A percentile compares a stretch with the other conserved stretches of the same genome.
These are phyloP conservation scores for Citrus medica DNA, from an alignment of 345 rosid species.

Conservation along the genomic window DNA sequence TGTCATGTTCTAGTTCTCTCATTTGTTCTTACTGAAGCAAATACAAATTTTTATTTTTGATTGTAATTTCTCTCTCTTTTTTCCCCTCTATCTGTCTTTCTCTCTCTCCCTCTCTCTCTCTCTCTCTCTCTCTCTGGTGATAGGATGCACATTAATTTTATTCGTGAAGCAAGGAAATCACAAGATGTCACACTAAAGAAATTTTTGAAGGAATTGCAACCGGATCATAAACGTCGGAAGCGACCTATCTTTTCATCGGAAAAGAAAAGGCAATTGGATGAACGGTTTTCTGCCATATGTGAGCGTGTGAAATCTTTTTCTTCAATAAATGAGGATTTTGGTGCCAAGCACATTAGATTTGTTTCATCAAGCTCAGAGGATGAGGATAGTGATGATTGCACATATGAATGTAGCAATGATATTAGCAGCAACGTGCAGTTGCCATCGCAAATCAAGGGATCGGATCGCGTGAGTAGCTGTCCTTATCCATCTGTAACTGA, in stretches of 20 bases:
- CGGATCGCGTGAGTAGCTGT: constrained; percentile 59
- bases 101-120: not conserved
- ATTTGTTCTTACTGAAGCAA: not conserved
- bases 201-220: constrained; percentile 30
- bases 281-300: constrained; percentile 49
- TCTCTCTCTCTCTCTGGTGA: constrained; percentile 7
- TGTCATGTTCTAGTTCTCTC: not conserved
- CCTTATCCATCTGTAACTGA: constrained; percentile 92
- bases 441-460: constrained; percentile 23
- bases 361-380: constrained; percentile 67
- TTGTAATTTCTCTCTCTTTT: not conserved
- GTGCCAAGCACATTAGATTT: constrained; percentile 70
- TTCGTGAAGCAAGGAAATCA: constrained; percentile 57
- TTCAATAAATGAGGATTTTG: constrained; percentile 42
- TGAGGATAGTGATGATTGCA: constrained; percentile 37
- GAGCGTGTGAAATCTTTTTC: constrained; percentile 72
- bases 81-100: not conserved
- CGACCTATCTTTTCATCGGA: constrained; percentile 37
- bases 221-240: constrained; percentile 25
- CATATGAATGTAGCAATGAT: constrained; percentile 27
- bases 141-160: constrained; percentile 69
- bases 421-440: not conserved
- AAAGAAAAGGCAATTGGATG: constrained; percentile 41
- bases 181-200: constrained; percentile 44
- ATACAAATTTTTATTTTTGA: not conserved